A percentile compares a stretch with the other conserved stretches of the same genome.
These are phyloP conservation scores for Cordia subcordata DNA, from an alignment of 257 asterid genomes.

Conservation along the genomic window DNA sequence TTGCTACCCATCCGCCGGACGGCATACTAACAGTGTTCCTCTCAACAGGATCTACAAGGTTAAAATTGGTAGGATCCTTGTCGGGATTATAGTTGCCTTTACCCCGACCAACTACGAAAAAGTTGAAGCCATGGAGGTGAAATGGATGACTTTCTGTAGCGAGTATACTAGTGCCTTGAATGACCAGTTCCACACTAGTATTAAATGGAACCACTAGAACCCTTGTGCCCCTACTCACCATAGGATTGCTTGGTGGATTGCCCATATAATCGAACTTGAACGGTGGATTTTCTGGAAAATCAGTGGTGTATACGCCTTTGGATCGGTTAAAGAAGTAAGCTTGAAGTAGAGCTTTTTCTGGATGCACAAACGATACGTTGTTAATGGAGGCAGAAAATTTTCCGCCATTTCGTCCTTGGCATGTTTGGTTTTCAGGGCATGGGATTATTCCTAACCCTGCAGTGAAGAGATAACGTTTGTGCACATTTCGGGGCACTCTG, in stretches of 20 bases:
- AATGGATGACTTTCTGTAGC: constrained; percentile 33
- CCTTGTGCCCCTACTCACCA: constrained; percentile 22
- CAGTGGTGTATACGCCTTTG: constrained; percentile 31
- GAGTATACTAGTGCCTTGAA: constrained; percentile 32
- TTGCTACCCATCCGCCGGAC: constrained; percentile 28
- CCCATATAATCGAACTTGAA: constrained; percentile 49
- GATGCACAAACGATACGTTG: constrained; percentile 40
- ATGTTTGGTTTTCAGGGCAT: constrained; percentile 35
- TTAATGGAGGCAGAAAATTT: constrained; percentile 48
- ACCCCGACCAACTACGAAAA: constrained; percentile 27
- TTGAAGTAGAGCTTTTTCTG: constrained; percentile 53
- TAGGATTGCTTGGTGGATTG: constrained; percentile 22
- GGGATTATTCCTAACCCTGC: constrained; percentile 47
- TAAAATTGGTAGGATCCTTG: constrained; percentile 28
- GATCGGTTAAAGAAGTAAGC: constrained; percentile 41
- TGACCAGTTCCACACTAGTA: constrained; percentile 27
- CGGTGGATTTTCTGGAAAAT: constrained; percentile 45
- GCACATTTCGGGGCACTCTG: constrained; percentile 39
- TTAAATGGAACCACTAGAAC: constrained; percentile 21
- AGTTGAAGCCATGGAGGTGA: constrained; percentile 33
- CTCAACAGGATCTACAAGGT: constrained; percentile 28
- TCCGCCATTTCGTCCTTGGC: constrained; percentile 50
- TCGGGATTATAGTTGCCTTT: constrained; percentile 19
- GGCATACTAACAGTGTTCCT: constrained; percentile 34
- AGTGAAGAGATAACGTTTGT: constrained; percentile 40